Base-by-base conservation (phyloP, 306 rosid species). In the Cyclanthera cordifolia region DNA sequence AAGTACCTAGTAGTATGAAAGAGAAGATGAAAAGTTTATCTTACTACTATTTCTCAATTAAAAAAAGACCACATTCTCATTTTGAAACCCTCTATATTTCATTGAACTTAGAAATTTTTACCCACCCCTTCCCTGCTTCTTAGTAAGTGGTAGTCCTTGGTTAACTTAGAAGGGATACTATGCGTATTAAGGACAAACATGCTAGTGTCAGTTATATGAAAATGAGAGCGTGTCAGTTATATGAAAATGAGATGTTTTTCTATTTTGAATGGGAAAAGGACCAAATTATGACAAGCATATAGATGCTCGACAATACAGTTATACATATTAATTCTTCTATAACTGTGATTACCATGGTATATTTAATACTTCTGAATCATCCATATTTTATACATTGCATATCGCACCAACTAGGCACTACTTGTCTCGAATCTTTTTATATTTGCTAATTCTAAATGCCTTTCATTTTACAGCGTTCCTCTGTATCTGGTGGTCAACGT, bases 401-500 rank as follows among this genome's bases (percentile, higher is more conserved):
- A 63, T 39, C 8, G 6, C 43, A 37, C 19, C 10, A 23, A 2
- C 51, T 41, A 37, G 50, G 68, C 21, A 64, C 14, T 21, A 15
- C 19, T 8, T 30, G 45, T 16, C 45, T 7, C 24, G 1, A 23
- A 13, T 8, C 69, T 8, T 16, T 47, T 24, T 24, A 25, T 45
- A 65, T 23, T 24, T 41, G 2, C 24, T 11, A 64, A 64, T 37
- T 20, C 19, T 34, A 34, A 34, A 34, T 34, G 41, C 41, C 41
- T 34, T 34, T 34, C 41, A 7, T 5, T 34, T 34, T 34, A 0
- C 96, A 91, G 97, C 78, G 53, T 85, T 49, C 96, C 97, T 59
- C 43, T 75, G 69, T 91, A 83, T 79, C 69, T 91, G 85, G 89
- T 76, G 14, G 87, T 91, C 60, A 80, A 86, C 74, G 60, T 75